Percentiles rank a stretch among this genome's conserved stretches.
Conservation (phyloP, 257 asterid species). For the Oldenlandia corymbosa region DNA sequence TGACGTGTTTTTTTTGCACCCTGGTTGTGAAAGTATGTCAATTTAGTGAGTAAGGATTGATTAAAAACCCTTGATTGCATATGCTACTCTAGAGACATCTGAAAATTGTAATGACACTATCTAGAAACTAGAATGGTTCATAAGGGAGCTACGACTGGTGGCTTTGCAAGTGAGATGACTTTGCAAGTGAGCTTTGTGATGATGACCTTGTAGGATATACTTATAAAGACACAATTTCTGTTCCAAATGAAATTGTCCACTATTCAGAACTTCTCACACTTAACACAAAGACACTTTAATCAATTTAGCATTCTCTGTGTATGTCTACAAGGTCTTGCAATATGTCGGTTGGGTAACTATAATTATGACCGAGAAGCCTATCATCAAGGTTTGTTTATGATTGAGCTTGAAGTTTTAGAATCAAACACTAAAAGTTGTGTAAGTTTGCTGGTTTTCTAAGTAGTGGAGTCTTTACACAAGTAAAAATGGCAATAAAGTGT, state of each 20-base stretch:
- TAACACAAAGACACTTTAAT: not conserved
- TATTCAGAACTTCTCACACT: not conserved
- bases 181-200: not conserved
- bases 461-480: not conserved
- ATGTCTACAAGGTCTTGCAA: slow-evolving; percentile 72
- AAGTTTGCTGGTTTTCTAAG: not conserved
- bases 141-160: too few relatives aligned
- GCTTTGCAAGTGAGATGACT: too few relatives aligned
- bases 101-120: too few relatives aligned
- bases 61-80: too few relatives aligned
- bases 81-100: too few relatives aligned
- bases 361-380: slow-evolving; percentile 97
- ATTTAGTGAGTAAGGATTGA: too few relatives aligned
- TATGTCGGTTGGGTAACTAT: slow-evolving; percentile 99
- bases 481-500: not conserved
- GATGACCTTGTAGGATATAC: not conserved
- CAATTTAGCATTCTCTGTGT: not conserved
- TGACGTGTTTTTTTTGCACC: too few relatives aligned
- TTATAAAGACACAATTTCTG: not conserved
- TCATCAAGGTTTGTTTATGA: slow-evolving; percentile 64
- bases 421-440: not conserved
- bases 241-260: not conserved
- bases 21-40: too few relatives aligned
- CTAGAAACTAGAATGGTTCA: too few relatives aligned
- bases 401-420: slow-evolving; percentile 2